A percentile compares a stretch with the other conserved stretches of the same genome.
Evolutionary conservation across 2,329 filamentous ascomycete genomes (phyloP).

Genomic region (Aspergillus sp.): DNA sequence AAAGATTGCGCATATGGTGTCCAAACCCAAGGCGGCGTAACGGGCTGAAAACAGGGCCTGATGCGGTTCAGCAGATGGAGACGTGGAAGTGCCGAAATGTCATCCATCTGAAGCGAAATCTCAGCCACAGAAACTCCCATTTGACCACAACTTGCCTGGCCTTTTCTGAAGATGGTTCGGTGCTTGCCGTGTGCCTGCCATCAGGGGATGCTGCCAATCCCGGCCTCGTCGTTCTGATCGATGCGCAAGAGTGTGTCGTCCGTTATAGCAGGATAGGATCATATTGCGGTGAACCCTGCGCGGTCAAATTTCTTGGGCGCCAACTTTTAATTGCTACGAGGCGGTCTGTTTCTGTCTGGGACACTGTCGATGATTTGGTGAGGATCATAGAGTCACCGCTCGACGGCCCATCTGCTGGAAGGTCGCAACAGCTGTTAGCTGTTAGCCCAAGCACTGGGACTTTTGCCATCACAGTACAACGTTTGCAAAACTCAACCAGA

Average conservation of each 20-base stretch:
- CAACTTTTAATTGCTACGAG: slow-evolving; percentile 69
- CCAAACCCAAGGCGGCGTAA: slow-evolving; percentile 61
- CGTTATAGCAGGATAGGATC: slow-evolving; percentile 60
- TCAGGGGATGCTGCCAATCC: slow-evolving; percentile 35
- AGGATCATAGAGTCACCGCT: slow-evolving; percentile 55
- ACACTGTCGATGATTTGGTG: slow-evolving; percentile 70
- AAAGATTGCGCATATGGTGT: slow-evolving; percentile 71
- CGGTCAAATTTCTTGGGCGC: slow-evolving; percentile 63
- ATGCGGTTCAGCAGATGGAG: slow-evolving; percentile 45
- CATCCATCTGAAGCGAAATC: slow-evolving; percentile 39
- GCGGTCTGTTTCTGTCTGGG: slow-evolving; percentile 63
- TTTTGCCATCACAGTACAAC: slow-evolving; percentile 54
- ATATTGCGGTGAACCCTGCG: slow-evolving; percentile 56
- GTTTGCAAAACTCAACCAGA: slow-evolving; percentile 18
- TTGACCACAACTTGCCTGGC: slow-evolving; percentile 55
- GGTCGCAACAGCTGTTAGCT: slow-evolving; percentile 45
- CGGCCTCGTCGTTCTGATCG: slow-evolving; percentile 65
- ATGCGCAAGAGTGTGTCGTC: slow-evolving; percentile 60
- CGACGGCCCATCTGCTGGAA: slow-evolving; percentile 4
- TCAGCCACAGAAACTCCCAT: slow-evolving; percentile 19
- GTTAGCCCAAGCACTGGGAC: slow-evolving; percentile 58
- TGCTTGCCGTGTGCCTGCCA: slow-evolving; percentile 56
- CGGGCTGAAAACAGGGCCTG: slow-evolving; percentile 52
- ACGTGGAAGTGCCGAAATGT: slow-evolving; percentile 66
- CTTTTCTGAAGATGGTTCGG: slow-evolving; percentile 78